These are phyloP conservation scores for Juglanconis oblonga DNA, from an alignment of 2,329 filamentous ascomycete species.

Conservation along the genomic window DNA sequence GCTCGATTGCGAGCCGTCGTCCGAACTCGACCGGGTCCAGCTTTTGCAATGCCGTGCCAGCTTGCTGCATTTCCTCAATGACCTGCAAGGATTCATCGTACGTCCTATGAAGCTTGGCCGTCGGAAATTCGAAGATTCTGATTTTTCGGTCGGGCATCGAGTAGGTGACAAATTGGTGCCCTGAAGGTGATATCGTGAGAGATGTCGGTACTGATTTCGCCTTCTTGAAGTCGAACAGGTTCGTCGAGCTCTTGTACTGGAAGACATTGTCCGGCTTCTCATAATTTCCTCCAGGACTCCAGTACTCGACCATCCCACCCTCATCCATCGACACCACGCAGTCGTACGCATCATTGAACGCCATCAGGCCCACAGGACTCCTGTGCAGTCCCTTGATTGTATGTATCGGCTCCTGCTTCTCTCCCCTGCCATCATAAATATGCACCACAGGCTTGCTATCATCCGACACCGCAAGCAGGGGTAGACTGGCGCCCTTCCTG, in stretches of 20 bases:
- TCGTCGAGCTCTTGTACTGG: conserved; percentile 88
- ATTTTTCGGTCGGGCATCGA: conserved; percentile 94
- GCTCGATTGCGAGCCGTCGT: conserved; percentile 78
- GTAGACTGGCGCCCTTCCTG: conserved; percentile 79
- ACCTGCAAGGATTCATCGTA: conserved; percentile 93
- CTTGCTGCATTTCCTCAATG: conserved; percentile 91
- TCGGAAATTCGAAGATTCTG: conserved; percentile 86
- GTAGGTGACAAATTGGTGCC: conserved; percentile 80
- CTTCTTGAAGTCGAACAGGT: conserved; percentile 96
- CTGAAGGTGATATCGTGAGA: conserved; percentile 80
- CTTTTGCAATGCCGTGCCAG: conserved; percentile 76
- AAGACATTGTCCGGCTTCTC: conserved; percentile 93
- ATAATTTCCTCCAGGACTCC: conserved; percentile 75
- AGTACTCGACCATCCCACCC: conserved; percentile 94
- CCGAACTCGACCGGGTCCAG: conserved; percentile 92
- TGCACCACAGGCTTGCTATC: conserved; percentile 69
- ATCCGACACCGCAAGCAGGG: conserved; percentile 79
- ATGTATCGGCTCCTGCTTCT: conserved; percentile 72
- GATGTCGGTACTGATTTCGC: conserved; percentile 80
- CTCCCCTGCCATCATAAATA: conserved; percentile 87
- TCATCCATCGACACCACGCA: conserved; percentile 90
- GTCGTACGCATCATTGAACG: conserved; percentile 83
- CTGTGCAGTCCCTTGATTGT: conserved; percentile 78
- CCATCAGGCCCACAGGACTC: conserved; percentile 77
- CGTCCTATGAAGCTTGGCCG: conserved; percentile 82